Conservation (phyloP, 306 rosid species). For the Ochetophila trinervis region DNA sequence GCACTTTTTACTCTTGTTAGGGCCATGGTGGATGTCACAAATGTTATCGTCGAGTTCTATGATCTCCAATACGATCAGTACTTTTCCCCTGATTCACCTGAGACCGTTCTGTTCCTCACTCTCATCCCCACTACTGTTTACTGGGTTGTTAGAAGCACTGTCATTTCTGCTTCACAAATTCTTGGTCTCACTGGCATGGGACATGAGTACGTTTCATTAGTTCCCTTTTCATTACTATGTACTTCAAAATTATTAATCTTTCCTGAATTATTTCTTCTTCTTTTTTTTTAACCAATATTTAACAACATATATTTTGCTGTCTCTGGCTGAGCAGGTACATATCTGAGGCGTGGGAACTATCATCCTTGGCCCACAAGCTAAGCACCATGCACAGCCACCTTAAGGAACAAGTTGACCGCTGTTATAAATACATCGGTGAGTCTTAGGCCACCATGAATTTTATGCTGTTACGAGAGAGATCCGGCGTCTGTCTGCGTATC, state of each 20-base stretch:
- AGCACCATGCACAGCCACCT: constrained; percentile 52
- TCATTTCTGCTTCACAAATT: constrained; percentile 49
- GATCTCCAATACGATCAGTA: constrained; percentile 42
- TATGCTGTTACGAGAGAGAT: no score
- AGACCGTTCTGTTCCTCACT: constrained; percentile 19
- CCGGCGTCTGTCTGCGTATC: no score
- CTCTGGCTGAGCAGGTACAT: constrained; percentile 27
- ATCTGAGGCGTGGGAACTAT: constrained; percentile 71
- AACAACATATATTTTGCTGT: constrained; percentile 5
- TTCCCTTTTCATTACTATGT: no score
- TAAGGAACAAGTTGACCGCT: constrained; percentile 32
- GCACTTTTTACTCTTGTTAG: constrained; percentile 35
- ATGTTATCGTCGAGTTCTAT: constrained; percentile 46
- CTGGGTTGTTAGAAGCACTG: constrained; percentile 63
- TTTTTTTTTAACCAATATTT: no score
- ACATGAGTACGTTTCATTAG: constrained; percentile 43
- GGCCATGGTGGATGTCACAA: constrained; percentile 48
- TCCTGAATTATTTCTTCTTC: no score
- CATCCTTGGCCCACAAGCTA: constrained; percentile 62
- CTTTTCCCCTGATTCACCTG: constrained; percentile 34
- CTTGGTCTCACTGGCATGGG: constrained; percentile 40
- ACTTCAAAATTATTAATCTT: no score
- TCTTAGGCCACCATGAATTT: no score
- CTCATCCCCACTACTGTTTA: constrained; percentile 57
- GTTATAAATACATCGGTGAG: constrained; percentile 42